A percentile compares a stretch with the other conserved stretches of the same genome.
phyloP scores from a whole-genome alignment of 441 rosid genomes.

The Gossypium davidsonii region DNA sequence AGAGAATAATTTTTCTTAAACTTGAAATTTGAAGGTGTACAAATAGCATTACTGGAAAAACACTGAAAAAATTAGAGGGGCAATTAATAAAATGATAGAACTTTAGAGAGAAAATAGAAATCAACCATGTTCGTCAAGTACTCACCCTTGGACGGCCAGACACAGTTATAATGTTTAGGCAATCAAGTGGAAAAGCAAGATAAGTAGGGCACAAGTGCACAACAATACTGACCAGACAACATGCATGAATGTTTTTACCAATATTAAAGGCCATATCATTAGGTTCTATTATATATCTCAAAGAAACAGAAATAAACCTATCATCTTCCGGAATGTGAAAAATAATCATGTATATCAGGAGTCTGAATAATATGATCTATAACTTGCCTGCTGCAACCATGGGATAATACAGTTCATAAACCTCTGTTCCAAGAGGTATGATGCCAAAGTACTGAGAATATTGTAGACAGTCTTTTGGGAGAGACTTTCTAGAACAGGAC shows the following conservation, averaged over 20 bases:
- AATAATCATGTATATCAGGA: neutral
- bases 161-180: neutral
- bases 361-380: neutral
- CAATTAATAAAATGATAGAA: neutral
- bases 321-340: neutral
- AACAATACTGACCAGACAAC: neutral
- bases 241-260: neutral
- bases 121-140: neutral
- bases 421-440: slow-evolving; percentile 62
- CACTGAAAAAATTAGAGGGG: neutral
- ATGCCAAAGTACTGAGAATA: slow-evolving; percentile 53
- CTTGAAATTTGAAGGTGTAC: neutral
- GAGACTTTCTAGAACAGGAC: slow-evolving; percentile 68
- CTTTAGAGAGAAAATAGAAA: neutral
- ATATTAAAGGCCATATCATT: neutral
- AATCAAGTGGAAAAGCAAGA: neutral
- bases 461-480: slow-evolving; percentile 56
- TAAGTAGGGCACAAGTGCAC: neutral
- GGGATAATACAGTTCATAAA: slow-evolving; percentile 57
- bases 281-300: neutral
- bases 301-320: slow-evolving; percentile 1
- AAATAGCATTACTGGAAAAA: neutral
- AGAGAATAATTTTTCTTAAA: neutral
- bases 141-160: neutral
- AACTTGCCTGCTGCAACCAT: slow-evolving; percentile 86